Conservation (phyloP, 176 grass and related monocot genomes). For the Musa troglodytarum region DNA sequence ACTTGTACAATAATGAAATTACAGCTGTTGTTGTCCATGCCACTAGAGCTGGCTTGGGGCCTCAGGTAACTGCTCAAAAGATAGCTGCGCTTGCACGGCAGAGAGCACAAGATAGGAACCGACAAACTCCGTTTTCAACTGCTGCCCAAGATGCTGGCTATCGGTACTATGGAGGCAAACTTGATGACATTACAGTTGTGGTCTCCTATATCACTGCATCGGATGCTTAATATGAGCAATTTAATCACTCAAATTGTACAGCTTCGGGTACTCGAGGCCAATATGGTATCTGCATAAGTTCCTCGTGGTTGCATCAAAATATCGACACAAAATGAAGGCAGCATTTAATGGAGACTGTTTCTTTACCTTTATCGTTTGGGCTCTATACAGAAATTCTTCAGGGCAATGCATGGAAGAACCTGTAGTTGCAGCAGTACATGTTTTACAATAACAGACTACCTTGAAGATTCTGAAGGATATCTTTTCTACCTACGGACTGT, state of each 20-base stretch:
- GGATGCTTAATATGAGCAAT: not conserved
- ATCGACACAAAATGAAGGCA: too few species aligned
- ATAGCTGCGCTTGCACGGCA: conserved; percentile 81
- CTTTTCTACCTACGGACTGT: too few species aligned
- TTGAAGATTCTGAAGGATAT: too few species aligned
- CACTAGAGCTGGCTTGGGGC: conserved; percentile 43
- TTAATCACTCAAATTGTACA: not conserved
- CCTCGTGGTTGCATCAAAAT: too few species aligned
- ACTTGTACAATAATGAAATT: conserved; percentile 79
- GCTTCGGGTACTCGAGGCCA: not conserved
- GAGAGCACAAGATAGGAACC: conserved; percentile 66
- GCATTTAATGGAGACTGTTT: too few species aligned
- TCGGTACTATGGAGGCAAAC: conserved; percentile 77
- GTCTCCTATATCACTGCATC: conserved; percentile 50
- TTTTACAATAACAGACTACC: too few species aligned
- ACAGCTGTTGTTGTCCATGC: conserved; percentile 68
- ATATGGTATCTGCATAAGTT: too few species aligned
- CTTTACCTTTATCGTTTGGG: too few species aligned
- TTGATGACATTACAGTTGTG: conserved; percentile 89
- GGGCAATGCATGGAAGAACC: too few species aligned
- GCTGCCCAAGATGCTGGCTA: conserved; percentile 94
- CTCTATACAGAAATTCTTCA: too few species aligned
- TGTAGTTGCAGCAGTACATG: too few species aligned
- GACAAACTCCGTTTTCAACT: conserved; percentile 74
- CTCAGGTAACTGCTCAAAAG: conserved; percentile 70